These are phyloP conservation scores for Colletotrichum scovillei DNA, from an alignment of 2,329 filamentous ascomycete species.

Conservation along the genomic window DNA sequence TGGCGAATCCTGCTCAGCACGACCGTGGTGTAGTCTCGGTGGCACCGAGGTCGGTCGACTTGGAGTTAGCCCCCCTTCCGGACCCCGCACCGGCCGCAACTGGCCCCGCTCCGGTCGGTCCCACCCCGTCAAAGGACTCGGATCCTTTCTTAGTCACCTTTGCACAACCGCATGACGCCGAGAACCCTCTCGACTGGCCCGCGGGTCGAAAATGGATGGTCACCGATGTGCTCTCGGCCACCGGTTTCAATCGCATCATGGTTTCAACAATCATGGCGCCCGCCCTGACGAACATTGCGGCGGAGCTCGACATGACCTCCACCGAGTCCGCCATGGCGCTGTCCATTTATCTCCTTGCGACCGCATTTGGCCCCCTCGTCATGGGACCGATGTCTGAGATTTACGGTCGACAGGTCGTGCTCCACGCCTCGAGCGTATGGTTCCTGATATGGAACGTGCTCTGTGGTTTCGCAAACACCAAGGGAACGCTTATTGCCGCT, in stretches of 20 bases:
- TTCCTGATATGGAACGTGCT: constrained; percentile 61
- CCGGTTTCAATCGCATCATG: constrained; percentile 63
- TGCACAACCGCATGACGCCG: constrained; percentile 42
- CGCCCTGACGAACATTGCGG: constrained; percentile 58
- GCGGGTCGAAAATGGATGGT: constrained; percentile 58
- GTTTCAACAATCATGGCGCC: constrained; percentile 65
- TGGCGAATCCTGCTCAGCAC: no score
- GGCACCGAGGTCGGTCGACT: no score
- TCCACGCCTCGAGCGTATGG: constrained; percentile 58
- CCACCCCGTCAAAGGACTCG: background rate
- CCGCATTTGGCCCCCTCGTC: constrained; percentile 56
- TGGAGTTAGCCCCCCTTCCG: no score
- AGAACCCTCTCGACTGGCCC: constrained; percentile 54
- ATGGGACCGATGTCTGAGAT: constrained; percentile 60
- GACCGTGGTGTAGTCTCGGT: no score
- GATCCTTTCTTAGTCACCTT: constrained; percentile 35
- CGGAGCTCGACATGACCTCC: constrained; percentile 62
- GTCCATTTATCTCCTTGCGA: constrained; percentile 56
- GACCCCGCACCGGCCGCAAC: no score
- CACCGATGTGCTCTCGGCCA: constrained; percentile 59
- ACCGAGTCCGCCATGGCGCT: constrained; percentile 59
- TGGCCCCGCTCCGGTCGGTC: no score
- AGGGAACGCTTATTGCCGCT: constrained; percentile 55
- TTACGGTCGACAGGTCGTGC: constrained; percentile 55
- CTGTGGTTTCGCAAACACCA: constrained; percentile 53